Conservation (phyloP, 2,329 filamentous ascomycete species). For the Diplodia corticola region DNA sequence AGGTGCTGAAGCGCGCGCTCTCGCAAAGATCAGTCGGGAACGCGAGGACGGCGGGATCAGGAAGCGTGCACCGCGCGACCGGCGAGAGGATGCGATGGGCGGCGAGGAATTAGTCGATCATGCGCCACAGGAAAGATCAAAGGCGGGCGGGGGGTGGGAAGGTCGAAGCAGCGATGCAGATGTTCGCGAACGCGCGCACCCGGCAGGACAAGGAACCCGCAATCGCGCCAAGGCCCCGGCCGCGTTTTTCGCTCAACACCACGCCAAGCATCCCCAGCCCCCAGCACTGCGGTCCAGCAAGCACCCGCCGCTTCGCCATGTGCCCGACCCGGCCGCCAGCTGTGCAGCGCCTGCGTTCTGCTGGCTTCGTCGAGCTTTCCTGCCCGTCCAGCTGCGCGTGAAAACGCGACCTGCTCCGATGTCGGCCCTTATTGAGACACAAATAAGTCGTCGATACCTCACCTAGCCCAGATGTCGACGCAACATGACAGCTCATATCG, state of each 20-base stretch:
- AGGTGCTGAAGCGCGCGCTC: conserved; percentile 16
- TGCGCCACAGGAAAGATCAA: background rate
- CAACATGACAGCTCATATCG: background rate
- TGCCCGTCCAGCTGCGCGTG: background rate
- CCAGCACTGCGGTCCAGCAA: too few species aligned
- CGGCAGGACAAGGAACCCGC: conserved; percentile 3
- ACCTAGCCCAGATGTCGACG: background rate
- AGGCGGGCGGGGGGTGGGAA: background rate
- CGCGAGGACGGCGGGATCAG: conserved; percentile 1
- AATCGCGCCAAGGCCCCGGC: conserved; percentile 8
- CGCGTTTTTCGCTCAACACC: conserved; percentile 20
- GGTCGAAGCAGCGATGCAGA: conserved; percentile 10
- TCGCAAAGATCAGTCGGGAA: background rate
- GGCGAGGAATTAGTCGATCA: background rate
- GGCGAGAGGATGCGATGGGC: background rate
- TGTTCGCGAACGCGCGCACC: conserved; percentile 19
- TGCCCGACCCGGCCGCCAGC: background rate
- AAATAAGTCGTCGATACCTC: background rate
- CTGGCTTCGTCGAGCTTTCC: background rate
- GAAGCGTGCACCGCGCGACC: background rate
- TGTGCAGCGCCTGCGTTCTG: background rate
- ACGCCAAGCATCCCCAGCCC: conserved; percentile 11
- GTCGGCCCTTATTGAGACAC: background rate
- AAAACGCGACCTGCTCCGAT: background rate
- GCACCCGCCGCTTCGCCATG: background rate